Percentiles rank a stretch among this genome's conserved stretches.
Conservation (phyloP, 345 rosid species). For the Arabidopsis arenosa region DNA sequence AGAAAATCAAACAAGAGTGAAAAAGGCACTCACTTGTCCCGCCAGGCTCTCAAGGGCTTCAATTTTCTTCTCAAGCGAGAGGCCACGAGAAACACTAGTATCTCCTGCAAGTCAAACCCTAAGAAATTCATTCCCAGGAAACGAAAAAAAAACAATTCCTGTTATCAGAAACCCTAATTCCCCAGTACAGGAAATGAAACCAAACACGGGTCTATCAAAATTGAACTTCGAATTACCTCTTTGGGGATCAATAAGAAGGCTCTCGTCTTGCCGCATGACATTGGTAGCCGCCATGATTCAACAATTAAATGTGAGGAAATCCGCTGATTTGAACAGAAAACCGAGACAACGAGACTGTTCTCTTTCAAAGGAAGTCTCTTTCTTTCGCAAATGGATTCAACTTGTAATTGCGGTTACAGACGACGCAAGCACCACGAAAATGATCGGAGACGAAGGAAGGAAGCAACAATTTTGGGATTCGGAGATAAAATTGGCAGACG, state of each 20-base stretch:
- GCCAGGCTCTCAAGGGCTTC: conserved; percentile 86
- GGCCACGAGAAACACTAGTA: conserved; percentile 57
- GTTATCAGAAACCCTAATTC: conserved; percentile 22
- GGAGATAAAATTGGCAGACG: background rate
- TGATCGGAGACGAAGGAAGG: conserved; percentile 22
- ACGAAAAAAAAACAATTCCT: background rate
- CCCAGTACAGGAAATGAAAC: conserved; percentile 1
- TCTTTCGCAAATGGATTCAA: background rate
- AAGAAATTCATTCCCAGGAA: background rate
- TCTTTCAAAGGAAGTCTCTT: conserved; percentile 8
- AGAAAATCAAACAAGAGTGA: background rate
- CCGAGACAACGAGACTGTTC: background rate
- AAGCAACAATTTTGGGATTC: background rate
- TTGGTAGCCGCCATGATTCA: conserved; percentile 71
- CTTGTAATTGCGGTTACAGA: background rate
- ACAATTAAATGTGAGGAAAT: background rate
- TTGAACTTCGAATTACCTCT: conserved; percentile 49
- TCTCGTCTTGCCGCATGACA: conserved; percentile 64
- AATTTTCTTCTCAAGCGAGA: conserved; percentile 88
- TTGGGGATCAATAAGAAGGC: conserved; percentile 50
- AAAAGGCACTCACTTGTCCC: conserved; percentile 58
- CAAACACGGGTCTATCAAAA: conserved; percentile 6
- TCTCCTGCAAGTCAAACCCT: conserved; percentile 55
- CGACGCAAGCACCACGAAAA: conserved; percentile 1
- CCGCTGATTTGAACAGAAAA: background rate